A percentile compares a stretch with the other conserved stretches of the same genome.
These are phyloP conservation scores for Gossypium anomalum DNA, from an alignment of 345 rosid genomes.

Conservation along the genomic window DNA sequence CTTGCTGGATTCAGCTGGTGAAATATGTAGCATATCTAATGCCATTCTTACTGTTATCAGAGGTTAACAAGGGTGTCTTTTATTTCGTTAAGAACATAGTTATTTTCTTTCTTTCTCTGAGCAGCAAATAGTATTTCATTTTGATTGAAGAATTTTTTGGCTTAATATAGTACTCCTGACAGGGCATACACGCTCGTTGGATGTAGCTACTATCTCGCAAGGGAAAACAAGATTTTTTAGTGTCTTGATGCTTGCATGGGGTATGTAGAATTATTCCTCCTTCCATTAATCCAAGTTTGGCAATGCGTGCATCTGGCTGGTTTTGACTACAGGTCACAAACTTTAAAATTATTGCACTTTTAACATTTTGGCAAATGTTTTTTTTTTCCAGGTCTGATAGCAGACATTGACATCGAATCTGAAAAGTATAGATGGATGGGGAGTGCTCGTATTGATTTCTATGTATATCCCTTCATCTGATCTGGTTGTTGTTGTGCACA, in stretches of 20 bases:
- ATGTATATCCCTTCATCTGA: slow-evolving; percentile 46
- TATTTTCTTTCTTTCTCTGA: too few species aligned
- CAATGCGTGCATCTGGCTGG: neutral
- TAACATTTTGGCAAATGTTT: neutral
- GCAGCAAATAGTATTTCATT: neutral
- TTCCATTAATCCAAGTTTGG: slow-evolving; percentile 2
- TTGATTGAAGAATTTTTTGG: neutral
- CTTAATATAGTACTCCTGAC: slow-evolving; percentile 20
- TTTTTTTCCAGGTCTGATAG: slow-evolving; percentile 72
- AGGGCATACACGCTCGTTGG: slow-evolving; percentile 73
- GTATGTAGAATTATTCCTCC: slow-evolving; percentile 29
- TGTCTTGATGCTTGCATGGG: slow-evolving; percentile 97
- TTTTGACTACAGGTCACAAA: neutral
- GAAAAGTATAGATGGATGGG: slow-evolving; percentile 98
- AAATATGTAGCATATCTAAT: slow-evolving; percentile 56
- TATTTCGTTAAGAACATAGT: neutral
- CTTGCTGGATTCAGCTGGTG: slow-evolving; percentile 65
- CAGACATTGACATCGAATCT: slow-evolving; percentile 95
- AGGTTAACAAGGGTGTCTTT: slow-evolving; percentile 42
- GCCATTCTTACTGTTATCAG: slow-evolving; percentile 74
- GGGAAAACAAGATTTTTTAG: slow-evolving; percentile 66
- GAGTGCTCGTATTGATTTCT: slow-evolving; percentile 71
- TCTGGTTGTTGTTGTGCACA: neutral
- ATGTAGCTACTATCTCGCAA: slow-evolving; percentile 80
- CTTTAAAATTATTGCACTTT: neutral